Evolutionary conservation across 192 early-diverging fungal genomes (phyloP), one percentile per base, ranked within the genome.

Genomic region (Gigaspora rosea): DNA sequence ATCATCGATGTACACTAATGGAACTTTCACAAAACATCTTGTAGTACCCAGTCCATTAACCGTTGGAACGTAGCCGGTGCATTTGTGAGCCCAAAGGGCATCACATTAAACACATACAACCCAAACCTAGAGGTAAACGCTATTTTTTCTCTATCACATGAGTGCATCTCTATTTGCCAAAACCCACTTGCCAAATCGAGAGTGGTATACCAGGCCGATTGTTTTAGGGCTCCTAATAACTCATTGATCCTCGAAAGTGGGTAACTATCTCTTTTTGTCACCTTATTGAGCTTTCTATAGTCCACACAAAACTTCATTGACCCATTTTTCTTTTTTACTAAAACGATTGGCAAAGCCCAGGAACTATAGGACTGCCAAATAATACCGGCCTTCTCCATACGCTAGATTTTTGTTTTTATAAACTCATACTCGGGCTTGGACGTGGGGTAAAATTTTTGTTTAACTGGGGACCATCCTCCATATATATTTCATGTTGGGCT

Each of bases 231-330:
- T 15, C 81, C 81, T 6, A 88, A 46, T 2, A 82, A 47, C 1
- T 89, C 82, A 9, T 86, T 78, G n/a, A 90, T 86, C 20, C 78
- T 32, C 0, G 89, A 86, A 2, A 90, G 49, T 8, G 88, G 86
- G 64, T 86, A 88, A 81, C 57, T 15, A 4, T 63, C 64, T 90
- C 90, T 11, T 27, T 27, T 27, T 27, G 27, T 27, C 1, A 27
- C 27, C 1, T 27, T 27, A 27, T 27, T 27, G 27, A 92, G 71
- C 2, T 56, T 78, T 12, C 84, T 63, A 71, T 27, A 90, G 61
- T 90, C 86, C 0, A 89, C 62, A 36, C 79, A 80, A 35, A 80
- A 59, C 0, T 51, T 8, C 51, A 68, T 68, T 35, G 56, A 52
- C 15, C 70, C 57, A 27, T 70, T 61, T 32, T 71, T 80, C n/a